A percentile compares a stretch with the other conserved stretches of the same genome.
These are phyloP conservation scores for Metschnikowia noctiluminum DNA, from an alignment of 805 yeast genomes.

Conservation along the genomic window DNA sequence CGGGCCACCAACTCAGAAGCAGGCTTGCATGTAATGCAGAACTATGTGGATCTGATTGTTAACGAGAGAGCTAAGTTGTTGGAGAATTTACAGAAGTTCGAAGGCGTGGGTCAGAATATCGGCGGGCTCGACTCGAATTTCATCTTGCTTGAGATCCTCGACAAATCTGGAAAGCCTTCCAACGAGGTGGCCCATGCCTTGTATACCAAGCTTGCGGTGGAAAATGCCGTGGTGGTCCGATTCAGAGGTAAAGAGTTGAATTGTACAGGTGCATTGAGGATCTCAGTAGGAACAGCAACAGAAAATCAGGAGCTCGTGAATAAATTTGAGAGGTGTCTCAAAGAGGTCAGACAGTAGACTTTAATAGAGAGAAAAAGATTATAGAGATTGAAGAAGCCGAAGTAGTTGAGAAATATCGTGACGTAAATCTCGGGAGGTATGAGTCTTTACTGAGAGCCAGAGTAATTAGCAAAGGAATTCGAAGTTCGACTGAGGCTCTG, in stretches of 20 bases:
- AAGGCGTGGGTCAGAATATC: slow-evolving; percentile 66
- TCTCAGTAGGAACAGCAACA: slow-evolving; percentile 78
- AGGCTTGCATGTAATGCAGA: slow-evolving; percentile 59
- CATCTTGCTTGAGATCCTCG: slow-evolving; percentile 67
- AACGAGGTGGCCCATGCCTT: slow-evolving; percentile 63
- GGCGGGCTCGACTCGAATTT: slow-evolving; percentile 91
- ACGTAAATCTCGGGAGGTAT: too few species aligned
- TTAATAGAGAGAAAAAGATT: not conserved
- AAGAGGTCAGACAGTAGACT: slow-evolving; percentile 13
- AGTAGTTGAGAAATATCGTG: too few species aligned
- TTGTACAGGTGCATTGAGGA: slow-evolving; percentile 82
- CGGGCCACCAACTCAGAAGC: slow-evolving; percentile 59
- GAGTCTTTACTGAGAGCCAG: too few species aligned
- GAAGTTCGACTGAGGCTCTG: too few species aligned
- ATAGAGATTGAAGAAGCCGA: too few species aligned
- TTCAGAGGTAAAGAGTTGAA: slow-evolving; percentile 89
- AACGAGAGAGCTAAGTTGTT: slow-evolving; percentile 56
- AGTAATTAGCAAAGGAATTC: too few species aligned
- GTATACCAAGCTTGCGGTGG: slow-evolving; percentile 68
- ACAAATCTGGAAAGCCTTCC: slow-evolving; percentile 59
- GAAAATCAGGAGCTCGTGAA: slow-evolving; percentile 63
- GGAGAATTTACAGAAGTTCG: slow-evolving; percentile 49
- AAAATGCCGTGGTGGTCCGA: slow-evolving; percentile 78
- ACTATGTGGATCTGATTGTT: slow-evolving; percentile 46
- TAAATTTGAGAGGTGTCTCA: slow-evolving; percentile 37